phyloP scores from a whole-genome alignment of 2,329 filamentous ascomycete genomes.

The Paracoccidioides lutzii region DNA sequence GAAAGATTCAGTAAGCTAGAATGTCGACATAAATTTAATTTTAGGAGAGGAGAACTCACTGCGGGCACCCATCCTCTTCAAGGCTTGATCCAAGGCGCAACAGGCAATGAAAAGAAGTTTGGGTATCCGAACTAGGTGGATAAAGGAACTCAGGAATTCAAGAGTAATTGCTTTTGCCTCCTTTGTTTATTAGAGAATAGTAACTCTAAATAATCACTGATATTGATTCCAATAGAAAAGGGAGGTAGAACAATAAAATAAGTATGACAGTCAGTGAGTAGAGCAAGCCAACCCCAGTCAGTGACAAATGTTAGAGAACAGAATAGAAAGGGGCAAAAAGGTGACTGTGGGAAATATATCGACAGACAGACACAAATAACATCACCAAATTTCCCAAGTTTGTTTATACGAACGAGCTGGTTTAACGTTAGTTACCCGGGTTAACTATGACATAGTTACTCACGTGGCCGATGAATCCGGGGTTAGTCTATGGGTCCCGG shows the following conservation, averaged over 20 bases:
- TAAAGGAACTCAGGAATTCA: background rate
- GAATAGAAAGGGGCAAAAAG: no score
- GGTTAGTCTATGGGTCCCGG: background rate
- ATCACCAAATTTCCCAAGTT: no score
- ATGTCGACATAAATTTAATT: background rate
- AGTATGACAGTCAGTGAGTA: background rate
- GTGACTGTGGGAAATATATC: no score
- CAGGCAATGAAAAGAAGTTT: background rate
- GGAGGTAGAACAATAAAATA: background rate
- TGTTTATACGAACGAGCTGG: no score
- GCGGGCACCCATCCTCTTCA: background rate
- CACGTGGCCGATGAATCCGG: background rate
- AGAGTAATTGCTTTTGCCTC: background rate
- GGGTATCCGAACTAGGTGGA: no score
- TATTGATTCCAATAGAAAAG: background rate
- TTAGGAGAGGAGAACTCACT: background rate
- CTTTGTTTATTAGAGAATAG: background rate
- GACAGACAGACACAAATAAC: no score
- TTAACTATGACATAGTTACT: background rate
- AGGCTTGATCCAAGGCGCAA: background rate
- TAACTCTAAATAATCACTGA: background rate
- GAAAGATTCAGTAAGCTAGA: background rate
- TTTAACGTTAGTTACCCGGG: no score
- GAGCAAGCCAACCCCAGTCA: no score
- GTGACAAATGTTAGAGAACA: no score